Evolutionary conservation across 352 stramenopile genomes (phyloP), one percentile per base, ranked within the genome.

Genomic region (Phytophthora podocarpi): DNA sequence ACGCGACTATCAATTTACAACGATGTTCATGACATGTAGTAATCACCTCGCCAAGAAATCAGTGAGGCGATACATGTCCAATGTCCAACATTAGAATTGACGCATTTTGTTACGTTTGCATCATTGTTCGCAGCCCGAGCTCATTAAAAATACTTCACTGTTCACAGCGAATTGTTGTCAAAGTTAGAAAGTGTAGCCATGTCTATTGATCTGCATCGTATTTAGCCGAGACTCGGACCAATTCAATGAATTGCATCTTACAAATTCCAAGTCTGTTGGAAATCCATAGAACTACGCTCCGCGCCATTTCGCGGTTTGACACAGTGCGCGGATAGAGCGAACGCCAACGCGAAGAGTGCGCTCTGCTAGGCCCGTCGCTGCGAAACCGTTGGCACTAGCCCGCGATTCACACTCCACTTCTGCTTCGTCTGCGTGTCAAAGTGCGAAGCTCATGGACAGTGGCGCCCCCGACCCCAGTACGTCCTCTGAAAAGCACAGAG

Each of bases 191-290:
- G 5, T 45, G 59, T 37, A 68, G 43, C 52, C 43, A 64, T 63
- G 24, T 50, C 12, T 27, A 15, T 21, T 28, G 35, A 11, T 13
- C 10, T 3, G 5, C 9, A n/a, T 50, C 53, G 53, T 45, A 68
- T 26, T 68, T 68, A 64, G 28, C 12, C 43, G 37, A 30, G 20
- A 16, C 18, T 18, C 6, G 1, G 8, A 5, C 4, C 73, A 72
- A 89, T 72, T 84, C 60, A 79, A 61, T 82, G 67, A 90, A 90
- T 87, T 73, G 76, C 9, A 28, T 0, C 36, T 66, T 89, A 86
- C 74, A 85, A 82, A 76, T 12, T 15, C 5, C 46, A 59, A 73
- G 30, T 65, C 27, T 50, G 72, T 69, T 11, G 18, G 64, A 68
- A 74, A 82, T 76, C 34, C 27, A 49, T 3, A 55, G 32, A 18